Base-by-base conservation (phyloP, 2,329 filamentous ascomycete genomes). In the Daldinia sp. region DNA sequence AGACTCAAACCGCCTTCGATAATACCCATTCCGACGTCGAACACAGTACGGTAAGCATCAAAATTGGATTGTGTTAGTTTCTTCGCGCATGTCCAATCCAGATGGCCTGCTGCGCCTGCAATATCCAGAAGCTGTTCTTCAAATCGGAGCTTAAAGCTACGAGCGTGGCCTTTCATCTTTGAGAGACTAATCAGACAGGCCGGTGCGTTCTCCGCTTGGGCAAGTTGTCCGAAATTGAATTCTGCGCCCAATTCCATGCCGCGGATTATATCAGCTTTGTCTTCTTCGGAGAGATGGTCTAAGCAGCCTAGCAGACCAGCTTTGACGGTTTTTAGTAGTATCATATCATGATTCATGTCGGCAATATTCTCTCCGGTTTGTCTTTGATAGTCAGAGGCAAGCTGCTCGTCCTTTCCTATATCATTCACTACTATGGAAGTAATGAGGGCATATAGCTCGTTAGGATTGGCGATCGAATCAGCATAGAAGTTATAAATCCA, bases 101-200 rank as follows among this genome's bases (percentile, higher is more conserved):
- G 58, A 57, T 78, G 77, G 3, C 75, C 77, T 5, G 67, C 68
- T 3, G 77, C 77, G 4, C 77, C 77, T 4, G 75, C 75, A 13
- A 79, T 72, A 49, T 78, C 77, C 3, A 79, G 71, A 6, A 79
- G 61, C 45, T 76, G 75, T 43, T 78, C 77, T 69, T 76, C 70
- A 34, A 74, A 77, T 19, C 75, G 74, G 11, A 79, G 65, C 9
- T 73, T 60, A 56, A 78, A 77, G 4, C 71, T 75, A 10, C 70
- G 68, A 17, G 69, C 51, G 19, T 71, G 58, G 6, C 66, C 70
- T 15, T 60, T 56, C 58, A 77, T 69, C 2, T 61, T 49, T 6
- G 65, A 47, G 3, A 78, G 61, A 27, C 68, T 69, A 23, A 67
- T 55, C 9, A 79, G 60, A 35, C 71, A 75, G 63, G 71, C 11